A percentile compares a stretch with the other conserved stretches of the same genome.
phyloP scores from a whole-genome alignment of 2,329 filamentous ascomycete species.

The Monilinia fructigena region DNA sequence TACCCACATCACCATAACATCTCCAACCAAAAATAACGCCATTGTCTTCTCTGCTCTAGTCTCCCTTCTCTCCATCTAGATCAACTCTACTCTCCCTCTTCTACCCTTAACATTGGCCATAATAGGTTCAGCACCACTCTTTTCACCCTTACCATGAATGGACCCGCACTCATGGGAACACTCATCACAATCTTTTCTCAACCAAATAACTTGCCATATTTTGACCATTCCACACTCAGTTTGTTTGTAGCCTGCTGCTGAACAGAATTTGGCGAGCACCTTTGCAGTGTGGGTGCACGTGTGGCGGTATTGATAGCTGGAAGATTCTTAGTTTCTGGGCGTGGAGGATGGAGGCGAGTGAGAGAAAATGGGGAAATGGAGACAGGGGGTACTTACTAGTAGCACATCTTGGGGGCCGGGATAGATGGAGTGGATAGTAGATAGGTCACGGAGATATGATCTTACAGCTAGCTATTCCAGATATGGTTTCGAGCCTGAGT shows the following conservation, averaged over 20 bases:
- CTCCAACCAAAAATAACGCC: background rate
- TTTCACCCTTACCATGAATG: background rate
- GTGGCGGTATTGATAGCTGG: slow-evolving; percentile 38
- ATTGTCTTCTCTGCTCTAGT: background rate
- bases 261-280: slow-evolving; percentile 37
- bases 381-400: slow-evolving; percentile 5
- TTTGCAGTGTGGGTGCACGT: slow-evolving; percentile 36
- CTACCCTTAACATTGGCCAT: background rate
- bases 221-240: slow-evolving; percentile 36
- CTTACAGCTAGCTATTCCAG: background rate
- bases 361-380: background rate
- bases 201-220: slow-evolving; percentile 38
- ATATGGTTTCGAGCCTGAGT: background rate
- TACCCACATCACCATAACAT: too few species aligned
- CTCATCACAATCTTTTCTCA: slow-evolving; percentile 36
- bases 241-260: slow-evolving; percentile 33
- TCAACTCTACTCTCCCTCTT: background rate
- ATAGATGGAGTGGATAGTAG: background rate
- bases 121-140: background rate
- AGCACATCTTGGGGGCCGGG: slow-evolving; percentile 6
- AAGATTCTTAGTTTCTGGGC: slow-evolving; percentile 21
- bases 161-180: slow-evolving; percentile 21
- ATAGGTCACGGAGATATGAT: background rate
- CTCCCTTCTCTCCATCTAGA: background rate
- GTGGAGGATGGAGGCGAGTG: background rate